A percentile compares a stretch with the other conserved stretches of the same genome.
Evolutionary conservation across 352 stramenopile genomes (phyloP).

Genomic region (Pythium biforme): DNA sequence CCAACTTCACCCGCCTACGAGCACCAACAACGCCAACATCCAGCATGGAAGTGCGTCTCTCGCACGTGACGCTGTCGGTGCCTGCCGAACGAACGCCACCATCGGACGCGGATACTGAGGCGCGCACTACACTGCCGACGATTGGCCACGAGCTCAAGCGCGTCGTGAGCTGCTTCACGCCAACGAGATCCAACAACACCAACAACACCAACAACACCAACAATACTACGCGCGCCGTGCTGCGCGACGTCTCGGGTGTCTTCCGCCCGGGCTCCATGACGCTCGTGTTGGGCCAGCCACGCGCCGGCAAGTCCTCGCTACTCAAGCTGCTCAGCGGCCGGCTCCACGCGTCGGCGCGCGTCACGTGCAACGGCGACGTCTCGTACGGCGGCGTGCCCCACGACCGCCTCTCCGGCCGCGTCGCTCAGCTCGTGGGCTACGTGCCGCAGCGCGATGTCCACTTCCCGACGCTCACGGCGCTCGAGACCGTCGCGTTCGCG

Average conservation of each 20-base stretch:
- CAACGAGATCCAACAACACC: neutral
- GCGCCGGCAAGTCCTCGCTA: slow-evolving; percentile 51
- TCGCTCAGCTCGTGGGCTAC: slow-evolving; percentile 52
- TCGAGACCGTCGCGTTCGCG: slow-evolving; percentile 55
- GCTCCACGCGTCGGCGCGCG: slow-evolving; percentile 42
- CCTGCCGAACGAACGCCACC: neutral
- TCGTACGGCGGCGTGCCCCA: slow-evolving; percentile 40
- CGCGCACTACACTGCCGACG: slow-evolving; percentile 1
- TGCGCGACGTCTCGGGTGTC: slow-evolving; percentile 38
- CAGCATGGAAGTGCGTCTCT: slow-evolving; percentile 11
- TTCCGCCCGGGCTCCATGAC: slow-evolving; percentile 53
- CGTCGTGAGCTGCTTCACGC: neutral
- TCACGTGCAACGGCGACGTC: slow-evolving; percentile 41
- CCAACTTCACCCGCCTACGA: neutral
- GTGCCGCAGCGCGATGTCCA: slow-evolving; percentile 50
- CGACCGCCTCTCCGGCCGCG: slow-evolving; percentile 26
- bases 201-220: slow-evolving; percentile 24
- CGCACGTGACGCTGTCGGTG: slow-evolving; percentile 10
- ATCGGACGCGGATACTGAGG: neutral
- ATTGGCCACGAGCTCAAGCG: slow-evolving; percentile 1
- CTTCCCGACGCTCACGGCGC: slow-evolving; percentile 46
- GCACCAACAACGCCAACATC: neutral
- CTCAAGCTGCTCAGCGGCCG: slow-evolving; percentile 58
- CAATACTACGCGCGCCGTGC: slow-evolving; percentile 36
- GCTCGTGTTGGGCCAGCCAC: slow-evolving; percentile 54